Base-by-base conservation (phyloP, 345 rosid genomes). In the Pistacia atlantica region DNA sequence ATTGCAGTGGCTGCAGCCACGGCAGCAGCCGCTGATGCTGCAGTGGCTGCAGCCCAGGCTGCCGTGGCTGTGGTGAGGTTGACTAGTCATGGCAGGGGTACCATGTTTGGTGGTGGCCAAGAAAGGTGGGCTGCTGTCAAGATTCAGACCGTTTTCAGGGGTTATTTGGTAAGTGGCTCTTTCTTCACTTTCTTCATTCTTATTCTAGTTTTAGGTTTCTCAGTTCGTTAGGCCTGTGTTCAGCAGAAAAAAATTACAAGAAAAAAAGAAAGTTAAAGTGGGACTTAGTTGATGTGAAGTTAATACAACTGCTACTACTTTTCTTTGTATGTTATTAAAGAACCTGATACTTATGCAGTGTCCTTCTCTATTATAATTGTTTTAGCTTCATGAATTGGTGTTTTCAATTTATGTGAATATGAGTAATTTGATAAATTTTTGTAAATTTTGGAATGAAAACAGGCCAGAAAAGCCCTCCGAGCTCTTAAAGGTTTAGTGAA, bases 381-480 rank as follows among this genome's bases (percentile, higher is more conserved):
- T 31, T 31, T 62, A 16, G 46, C 46, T 63, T 11, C n/a, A 63
- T 37, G 5, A 11, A 11, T 22, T 18, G 2, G 2, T 46, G 22
- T 25, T 20, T 67, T 46, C 14, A 22, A 4, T 49, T 8, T 59
- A 8, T 35, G 5, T 38, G 55, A n/a, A 56, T 25, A 4, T 38
- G 12, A 8, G 17, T 48, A 0, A 42, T 62, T 17, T 38, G 65
- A 12, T 51, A 22, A 46, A 55, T 13, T 22, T 63, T 42, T 42
- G 46, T 65, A 55, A 16, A 77, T 56, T 67, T 22, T 46, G 64
- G 14, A 66, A 22, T 62, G n/a, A 72, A 66, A 78, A 73, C 84
- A 89, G 98, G 98, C 98, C 22, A 88, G 97, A 48, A 91, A 87
- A 78, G 98, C 98, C 18, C 83, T 89, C 69, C 75, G 90, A 77